Evolutionary conservation across 1,284 basidiomycete species (phyloP), one percentile per base, ranked within the genome.

Genomic region (Ustilago loliicola): DNA sequence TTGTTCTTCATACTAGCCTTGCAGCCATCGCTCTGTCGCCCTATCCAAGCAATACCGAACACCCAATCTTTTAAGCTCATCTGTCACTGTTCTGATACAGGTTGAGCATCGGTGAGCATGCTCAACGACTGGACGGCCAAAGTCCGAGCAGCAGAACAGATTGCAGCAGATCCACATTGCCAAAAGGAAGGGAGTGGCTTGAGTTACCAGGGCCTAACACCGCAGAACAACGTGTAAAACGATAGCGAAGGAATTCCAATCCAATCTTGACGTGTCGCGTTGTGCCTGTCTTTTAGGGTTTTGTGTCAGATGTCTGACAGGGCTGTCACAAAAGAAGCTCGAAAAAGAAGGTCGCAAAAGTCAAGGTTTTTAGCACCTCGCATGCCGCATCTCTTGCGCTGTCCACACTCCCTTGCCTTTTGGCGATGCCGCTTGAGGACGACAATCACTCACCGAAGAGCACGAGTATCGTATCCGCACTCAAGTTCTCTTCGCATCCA

Each of bases 291-390:
- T 27, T 51, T 30, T 29, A 50, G 25, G 25, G 48, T 50, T 50
- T 50, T 27, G 17, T 29, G 48, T 50, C 48, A 50, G 25, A 50
- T 13, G 13, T 27, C 23, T 29, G 25, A 52, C 50, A 23, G 51
- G 29, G 29, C 53, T 55, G 53, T 55, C 21, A 40, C 23, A 55
- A 55, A 55, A 38, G 21, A 34, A 55, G 30, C 23, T 34, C 21
- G 9, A 27, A 55, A 55, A 55, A 9, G 40, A 55, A 23, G 53
- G 53, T 38, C 15, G 23, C 21, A 27, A 55, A 42, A 55, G 3
- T 53, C 30, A 7, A 9, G 25, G 11, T 6, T 29, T 50, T 21
- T 13, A 13, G 8, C 7, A 47, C 23, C 45, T 47, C 45, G 6
- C 21, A 6, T 21, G 11, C 6, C 17, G 21, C 23, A 10, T 3